These are phyloP conservation scores for Lactarius hatsudake DNA, from an alignment of 768 basidiomycete species.

Conservation along the genomic window DNA sequence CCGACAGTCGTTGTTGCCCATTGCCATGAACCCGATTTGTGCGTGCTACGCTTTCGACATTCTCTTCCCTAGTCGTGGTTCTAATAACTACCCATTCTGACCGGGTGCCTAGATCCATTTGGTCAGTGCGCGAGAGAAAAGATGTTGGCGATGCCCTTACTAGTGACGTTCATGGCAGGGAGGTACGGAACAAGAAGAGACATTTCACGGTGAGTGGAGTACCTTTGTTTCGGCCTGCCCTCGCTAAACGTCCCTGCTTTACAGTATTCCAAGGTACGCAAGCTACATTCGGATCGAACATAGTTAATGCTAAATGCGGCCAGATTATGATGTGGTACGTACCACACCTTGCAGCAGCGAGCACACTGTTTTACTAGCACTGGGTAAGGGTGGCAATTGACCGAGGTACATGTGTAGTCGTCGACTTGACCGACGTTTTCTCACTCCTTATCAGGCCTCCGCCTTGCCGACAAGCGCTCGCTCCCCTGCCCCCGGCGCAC, in stretches of 20 bases:
- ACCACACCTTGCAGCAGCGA: neutral
- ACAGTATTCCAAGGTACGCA: conserved; percentile 75
- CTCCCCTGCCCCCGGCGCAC: conserved; percentile 75
- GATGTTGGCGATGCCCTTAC: conserved; percentile 23
- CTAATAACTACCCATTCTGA: conserved; percentile 13
- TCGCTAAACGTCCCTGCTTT: neutral
- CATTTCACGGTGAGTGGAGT: conserved; percentile 70
- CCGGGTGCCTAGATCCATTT: conserved; percentile 65
- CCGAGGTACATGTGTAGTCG: conserved; percentile 49
- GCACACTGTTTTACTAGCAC: neutral
- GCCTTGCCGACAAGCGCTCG: conserved; percentile 92
- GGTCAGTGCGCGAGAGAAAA: conserved; percentile 48
- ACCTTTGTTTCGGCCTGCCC: neutral
- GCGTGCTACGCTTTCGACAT: conserved; percentile 32
- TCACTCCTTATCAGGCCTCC: conserved; percentile 49
- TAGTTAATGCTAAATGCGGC: neutral
- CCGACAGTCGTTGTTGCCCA: conserved; percentile 67
- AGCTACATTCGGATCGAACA: neutral
- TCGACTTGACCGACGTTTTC: neutral
- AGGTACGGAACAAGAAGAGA: conserved; percentile 81
- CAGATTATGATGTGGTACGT: conserved; percentile 88
- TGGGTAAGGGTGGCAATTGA: conserved; percentile 85
- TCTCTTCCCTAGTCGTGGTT: conserved; percentile 8
- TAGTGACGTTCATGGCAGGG: conserved; percentile 49
- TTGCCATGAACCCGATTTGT: conserved; percentile 77